phyloP scores from a whole-genome alignment of 2,329 filamentous ascomycete species.

The Aspergillus carbonarius region DNA sequence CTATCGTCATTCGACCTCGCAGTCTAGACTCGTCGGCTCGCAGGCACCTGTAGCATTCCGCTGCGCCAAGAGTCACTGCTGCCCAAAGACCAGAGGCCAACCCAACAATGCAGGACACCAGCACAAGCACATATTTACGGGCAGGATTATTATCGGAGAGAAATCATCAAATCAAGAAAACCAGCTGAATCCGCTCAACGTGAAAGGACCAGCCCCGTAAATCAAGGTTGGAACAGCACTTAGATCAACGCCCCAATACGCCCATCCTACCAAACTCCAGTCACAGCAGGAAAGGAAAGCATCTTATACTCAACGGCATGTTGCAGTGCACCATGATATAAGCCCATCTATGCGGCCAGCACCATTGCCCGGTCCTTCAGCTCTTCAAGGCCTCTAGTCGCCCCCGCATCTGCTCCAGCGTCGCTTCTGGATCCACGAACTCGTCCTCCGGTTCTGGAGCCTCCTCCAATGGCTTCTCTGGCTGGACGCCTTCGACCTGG shows the following conservation, averaged over 20 bases:
- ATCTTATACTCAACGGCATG: neutral
- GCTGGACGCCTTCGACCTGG: constrained; percentile 61
- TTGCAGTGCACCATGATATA: neutral
- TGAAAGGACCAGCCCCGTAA: neutral
- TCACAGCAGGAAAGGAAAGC: constrained; percentile 5
- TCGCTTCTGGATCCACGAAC: constrained; percentile 82
- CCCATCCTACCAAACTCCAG: constrained; percentile 18
- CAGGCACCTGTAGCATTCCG: neutral
- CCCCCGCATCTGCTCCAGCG: constrained; percentile 92
- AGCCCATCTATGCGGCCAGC: neutral
- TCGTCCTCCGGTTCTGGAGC: constrained; percentile 63
- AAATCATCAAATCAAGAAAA: constrained; percentile 3
- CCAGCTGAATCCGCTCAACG: constrained; percentile 3
- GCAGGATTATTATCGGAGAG: neutral
- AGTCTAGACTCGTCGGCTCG: neutral
- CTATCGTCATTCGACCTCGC: neutral
- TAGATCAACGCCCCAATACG: neutral
- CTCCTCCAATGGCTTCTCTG: constrained; percentile 52
- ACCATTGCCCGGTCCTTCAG: constrained; percentile 43
- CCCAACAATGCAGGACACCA: neutral
- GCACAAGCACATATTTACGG: neutral
- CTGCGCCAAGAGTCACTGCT: constrained; percentile 3
- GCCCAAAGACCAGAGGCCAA: constrained; percentile 5
- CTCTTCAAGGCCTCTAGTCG: constrained; percentile 88
- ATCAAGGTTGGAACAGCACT: neutral